Conservation (phyloP, 257 asterid species). For the Scutellaria minor region DNA sequence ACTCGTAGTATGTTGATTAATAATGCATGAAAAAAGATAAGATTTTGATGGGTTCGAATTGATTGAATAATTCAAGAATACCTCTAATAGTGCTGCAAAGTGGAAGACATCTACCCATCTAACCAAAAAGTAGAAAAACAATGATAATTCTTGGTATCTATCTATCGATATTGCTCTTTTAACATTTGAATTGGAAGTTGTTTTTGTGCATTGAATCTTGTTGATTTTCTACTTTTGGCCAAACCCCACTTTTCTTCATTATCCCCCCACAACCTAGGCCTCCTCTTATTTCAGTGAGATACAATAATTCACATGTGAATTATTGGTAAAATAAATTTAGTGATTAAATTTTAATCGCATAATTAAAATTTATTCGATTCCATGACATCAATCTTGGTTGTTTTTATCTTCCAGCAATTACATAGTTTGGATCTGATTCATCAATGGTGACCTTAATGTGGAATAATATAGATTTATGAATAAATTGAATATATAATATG, state of each 20-base stretch:
- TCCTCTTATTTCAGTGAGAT: not conserved
- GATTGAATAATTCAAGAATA: constrained; percentile 41
- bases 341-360: too few relatives aligned
- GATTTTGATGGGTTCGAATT: constrained; percentile 49
- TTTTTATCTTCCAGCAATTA: too few relatives aligned
- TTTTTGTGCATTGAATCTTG: constrained; percentile 4
- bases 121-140: constrained; percentile 20
- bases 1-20: constrained; percentile 16
- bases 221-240: constrained; percentile 5
- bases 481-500: not conserved
- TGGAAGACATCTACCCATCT: constrained; percentile 30
- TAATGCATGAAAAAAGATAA: constrained; percentile 32
- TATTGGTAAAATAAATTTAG: too few relatives aligned
- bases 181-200: not conserved
- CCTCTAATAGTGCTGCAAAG: constrained; percentile 50
- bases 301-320: too few relatives aligned
- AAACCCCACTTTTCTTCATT: constrained; percentile 4
- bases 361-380: too few relatives aligned
- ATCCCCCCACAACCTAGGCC: not conserved
- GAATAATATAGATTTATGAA: not conserved
- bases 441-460: too few relatives aligned
- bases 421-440: too few relatives aligned
- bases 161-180: not conserved
- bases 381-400: too few relatives aligned
- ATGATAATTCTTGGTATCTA: constrained; percentile 23